Conservation (phyloP, 2,329 filamentous ascomycete genomes). For the Aaosphaeria arxii region DNA sequence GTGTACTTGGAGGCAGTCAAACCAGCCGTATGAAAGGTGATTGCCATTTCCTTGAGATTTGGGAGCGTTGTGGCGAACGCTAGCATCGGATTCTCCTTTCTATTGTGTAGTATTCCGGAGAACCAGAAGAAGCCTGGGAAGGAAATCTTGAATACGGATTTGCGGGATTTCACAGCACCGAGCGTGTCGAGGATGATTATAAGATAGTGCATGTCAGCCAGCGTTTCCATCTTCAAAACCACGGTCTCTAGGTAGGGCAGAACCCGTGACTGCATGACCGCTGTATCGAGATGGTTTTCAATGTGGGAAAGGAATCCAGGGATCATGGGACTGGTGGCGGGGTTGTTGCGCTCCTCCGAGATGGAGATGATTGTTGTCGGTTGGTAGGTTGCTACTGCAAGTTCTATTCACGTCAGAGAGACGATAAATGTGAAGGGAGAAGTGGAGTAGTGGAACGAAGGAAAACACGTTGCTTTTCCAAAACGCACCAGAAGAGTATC, state of each 20-base stretch:
- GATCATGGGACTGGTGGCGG: background rate
- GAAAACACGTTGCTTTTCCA: too few species aligned
- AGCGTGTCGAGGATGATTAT: slow-evolving; percentile 9
- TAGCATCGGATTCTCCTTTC: slow-evolving; percentile 86
- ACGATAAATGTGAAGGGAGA: too few species aligned
- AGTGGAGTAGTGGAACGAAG: too few species aligned
- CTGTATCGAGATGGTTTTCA: background rate
- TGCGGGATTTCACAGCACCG: background rate
- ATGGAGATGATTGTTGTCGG: background rate
- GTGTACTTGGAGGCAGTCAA: slow-evolving; percentile 67
- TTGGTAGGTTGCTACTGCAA: background rate
- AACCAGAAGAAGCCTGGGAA: slow-evolving; percentile 41
- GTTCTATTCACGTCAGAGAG: too few species aligned
- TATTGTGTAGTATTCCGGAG: slow-evolving; percentile 71
- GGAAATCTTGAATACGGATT: slow-evolving; percentile 39
- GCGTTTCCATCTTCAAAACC: background rate
- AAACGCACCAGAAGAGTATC: too few species aligned
- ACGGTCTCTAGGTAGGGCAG: background rate
- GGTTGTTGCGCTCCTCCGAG: background rate
- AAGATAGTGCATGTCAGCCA: background rate
- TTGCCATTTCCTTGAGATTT: slow-evolving; percentile 73
- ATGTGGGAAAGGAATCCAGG: background rate
- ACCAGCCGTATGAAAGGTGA: slow-evolving; percentile 78
- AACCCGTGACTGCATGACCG: background rate
- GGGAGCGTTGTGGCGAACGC: slow-evolving; percentile 84